Evolutionary conservation across 192 early-diverging fungal species (phyloP).

Genomic region (Umbelopsis sp.): DNA sequence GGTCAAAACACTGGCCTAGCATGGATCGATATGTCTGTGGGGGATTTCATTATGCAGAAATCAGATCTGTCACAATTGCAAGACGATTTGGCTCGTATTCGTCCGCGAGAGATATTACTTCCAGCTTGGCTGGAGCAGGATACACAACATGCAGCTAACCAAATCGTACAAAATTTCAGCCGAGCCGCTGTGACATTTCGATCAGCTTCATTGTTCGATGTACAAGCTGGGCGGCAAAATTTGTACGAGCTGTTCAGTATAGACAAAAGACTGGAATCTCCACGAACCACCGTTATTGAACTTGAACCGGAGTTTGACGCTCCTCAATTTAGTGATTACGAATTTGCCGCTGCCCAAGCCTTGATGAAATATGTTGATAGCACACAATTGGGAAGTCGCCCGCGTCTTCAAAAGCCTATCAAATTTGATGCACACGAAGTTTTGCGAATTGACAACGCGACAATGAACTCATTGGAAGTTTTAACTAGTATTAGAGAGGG

Average conservation of each 20-base stretch:
- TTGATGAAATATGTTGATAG: conserved; percentile 73
- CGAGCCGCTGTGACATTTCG: conserved; percentile 32
- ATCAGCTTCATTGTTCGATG: not conserved
- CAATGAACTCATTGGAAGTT: conserved; percentile 80
- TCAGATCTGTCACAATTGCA: conserved; percentile 51
- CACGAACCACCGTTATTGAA: not conserved
- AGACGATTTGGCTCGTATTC: conserved; percentile 79
- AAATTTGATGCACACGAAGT: conserved; percentile 55
- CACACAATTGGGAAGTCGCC: conserved; percentile 67
- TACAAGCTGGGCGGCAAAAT: not conserved
- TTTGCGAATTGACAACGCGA: conserved; percentile 80
- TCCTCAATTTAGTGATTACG: conserved; percentile 13
- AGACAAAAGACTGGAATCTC: not conserved
- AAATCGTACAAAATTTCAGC: conserved; percentile 1
- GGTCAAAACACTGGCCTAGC: conserved; percentile 62
- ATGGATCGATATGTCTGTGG: conserved; percentile 92
- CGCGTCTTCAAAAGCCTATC: conserved; percentile 66
- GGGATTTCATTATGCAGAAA: conserved; percentile 78
- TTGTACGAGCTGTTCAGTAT: not conserved
- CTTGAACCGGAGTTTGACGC: conserved; percentile 2
- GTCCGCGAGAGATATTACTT: conserved; percentile 82
- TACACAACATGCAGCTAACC: conserved; percentile 20
- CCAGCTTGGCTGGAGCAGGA: conserved; percentile 34
- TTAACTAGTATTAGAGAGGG: conserved; percentile 58
- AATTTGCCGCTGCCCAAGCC: conserved; percentile 46